phyloP scores from a whole-genome alignment of 2,329 filamentous ascomycete genomes.

The Penicillium glabrum region DNA sequence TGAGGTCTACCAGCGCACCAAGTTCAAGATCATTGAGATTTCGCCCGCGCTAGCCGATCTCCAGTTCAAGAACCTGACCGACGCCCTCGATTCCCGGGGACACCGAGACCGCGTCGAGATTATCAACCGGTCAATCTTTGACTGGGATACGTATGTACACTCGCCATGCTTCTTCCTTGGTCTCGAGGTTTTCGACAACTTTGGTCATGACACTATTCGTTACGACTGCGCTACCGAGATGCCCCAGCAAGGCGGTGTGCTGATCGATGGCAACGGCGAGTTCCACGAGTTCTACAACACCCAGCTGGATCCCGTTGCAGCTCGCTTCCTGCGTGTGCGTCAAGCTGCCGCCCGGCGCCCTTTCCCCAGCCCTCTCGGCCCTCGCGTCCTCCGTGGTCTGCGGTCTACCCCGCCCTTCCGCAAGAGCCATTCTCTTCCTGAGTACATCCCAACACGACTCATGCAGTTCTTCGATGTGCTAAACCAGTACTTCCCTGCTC shows the following conservation, averaged over 20 bases:
- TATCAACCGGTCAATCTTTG: conserved; percentile 91
- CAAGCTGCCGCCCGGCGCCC: conserved; percentile 63
- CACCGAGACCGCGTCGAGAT: conserved; percentile 88
- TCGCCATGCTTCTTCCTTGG: conserved; percentile 96
- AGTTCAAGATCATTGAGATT: conserved; percentile 96
- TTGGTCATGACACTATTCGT: conserved; percentile 89
- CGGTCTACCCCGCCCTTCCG: conserved; percentile 67
- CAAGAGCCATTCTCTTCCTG: conserved; percentile 74
- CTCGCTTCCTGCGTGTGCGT: conserved; percentile 80
- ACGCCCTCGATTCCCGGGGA: conserved; percentile 66
- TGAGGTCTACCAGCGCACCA: conserved; percentile 88
- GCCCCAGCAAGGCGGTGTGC: conserved; percentile 82
- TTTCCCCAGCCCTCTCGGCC: conserved; percentile 45
- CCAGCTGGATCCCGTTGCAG: conserved; percentile 76
- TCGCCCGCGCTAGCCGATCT: conserved; percentile 75
- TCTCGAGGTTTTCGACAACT: conserved; percentile 98
- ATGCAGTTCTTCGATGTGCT: conserved; percentile 97
- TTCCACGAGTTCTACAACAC: conserved; percentile 93
- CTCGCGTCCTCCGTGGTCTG: conserved; percentile 60
- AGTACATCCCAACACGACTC: conserved; percentile 90
- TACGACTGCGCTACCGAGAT: conserved; percentile 81
- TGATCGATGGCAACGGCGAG: conserved; percentile 81
- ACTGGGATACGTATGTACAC: conserved; percentile 85
- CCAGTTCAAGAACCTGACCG: conserved; percentile 69
- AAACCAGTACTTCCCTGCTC: conserved; percentile 82